Evolutionary conservation across 2,329 filamentous ascomycete genomes (phyloP).

Genomic region (Aspergillus sergii): DNA sequence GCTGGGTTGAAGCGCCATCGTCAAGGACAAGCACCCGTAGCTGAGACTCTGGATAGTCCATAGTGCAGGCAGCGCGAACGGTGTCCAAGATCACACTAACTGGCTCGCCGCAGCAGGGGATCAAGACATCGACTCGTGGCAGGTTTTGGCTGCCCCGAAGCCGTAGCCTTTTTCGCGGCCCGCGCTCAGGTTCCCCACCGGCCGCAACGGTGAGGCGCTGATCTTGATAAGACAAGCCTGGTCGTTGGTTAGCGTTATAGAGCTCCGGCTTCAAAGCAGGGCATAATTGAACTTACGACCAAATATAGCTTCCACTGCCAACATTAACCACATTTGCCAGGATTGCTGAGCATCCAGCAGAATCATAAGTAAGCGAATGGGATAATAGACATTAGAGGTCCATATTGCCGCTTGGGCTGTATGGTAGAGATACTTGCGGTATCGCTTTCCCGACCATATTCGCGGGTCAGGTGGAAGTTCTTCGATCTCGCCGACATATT

Average conservation of each 20-base stretch:
- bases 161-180: constrained; percentile 25
- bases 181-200: constrained; percentile 8
- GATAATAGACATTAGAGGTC: constrained; percentile 24
- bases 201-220: constrained; percentile 27
- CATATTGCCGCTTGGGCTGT: constrained; percentile 22
- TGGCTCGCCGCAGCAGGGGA: constrained; percentile 62
- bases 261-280: no score
- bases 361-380: constrained; percentile 19
- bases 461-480: constrained; percentile 25
- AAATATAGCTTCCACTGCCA: constrained; percentile 28
- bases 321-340: constrained; percentile 32
- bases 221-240: constrained; percentile 27
- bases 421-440: constrained; percentile 20
- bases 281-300: constrained; percentile 21
- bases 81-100: constrained; percentile 61
- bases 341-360: constrained; percentile 12
- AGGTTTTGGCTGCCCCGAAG: constrained; percentile 47
- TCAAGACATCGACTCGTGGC: constrained; percentile 56
- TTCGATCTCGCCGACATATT: constrained; percentile 18
- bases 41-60: constrained; percentile 57
- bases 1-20: constrained; percentile 52
- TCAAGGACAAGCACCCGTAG: constrained; percentile 61
- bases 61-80: constrained; percentile 55
- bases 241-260: not conserved
- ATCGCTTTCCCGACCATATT: constrained; percentile 15